These are phyloP conservation scores for Aspergillus sclerotialis DNA, from an alignment of 2,329 filamentous ascomycete species.

Conservation along the genomic window DNA sequence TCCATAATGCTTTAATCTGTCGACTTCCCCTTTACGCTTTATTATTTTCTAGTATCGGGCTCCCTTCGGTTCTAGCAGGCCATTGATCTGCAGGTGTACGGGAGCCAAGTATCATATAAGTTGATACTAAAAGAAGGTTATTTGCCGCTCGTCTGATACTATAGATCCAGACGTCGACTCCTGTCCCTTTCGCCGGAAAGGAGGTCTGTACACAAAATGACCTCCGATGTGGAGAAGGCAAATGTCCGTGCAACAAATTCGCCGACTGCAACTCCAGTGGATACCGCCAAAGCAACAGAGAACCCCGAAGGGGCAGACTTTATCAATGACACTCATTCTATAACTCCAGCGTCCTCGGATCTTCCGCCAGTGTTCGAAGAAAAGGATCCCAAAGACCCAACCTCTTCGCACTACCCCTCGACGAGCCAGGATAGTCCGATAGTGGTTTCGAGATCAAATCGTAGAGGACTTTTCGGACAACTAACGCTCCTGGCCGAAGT, in stretches of 20 bases:
- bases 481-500: constrained; percentile 73
- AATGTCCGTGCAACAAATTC: constrained; percentile 9
- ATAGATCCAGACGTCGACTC: background rate
- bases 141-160: too few relatives aligned
- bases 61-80: too few relatives aligned
- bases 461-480: constrained; percentile 66
- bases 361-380: background rate
- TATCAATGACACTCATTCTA: background rate
- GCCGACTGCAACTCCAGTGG: constrained; percentile 11
- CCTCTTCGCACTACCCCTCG: background rate
- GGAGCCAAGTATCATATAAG: too few relatives aligned
- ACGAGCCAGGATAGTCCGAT: constrained; percentile 21
- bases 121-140: too few relatives aligned
- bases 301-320: background rate
- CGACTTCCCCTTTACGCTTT: too few relatives aligned
- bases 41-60: too few relatives aligned
- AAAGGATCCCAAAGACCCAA: background rate
- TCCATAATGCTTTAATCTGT: too few relatives aligned
- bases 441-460: constrained; percentile 45
- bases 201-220: too few relatives aligned
- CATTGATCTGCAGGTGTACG: too few relatives aligned
- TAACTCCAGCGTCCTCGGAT: background rate
- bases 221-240: constrained; percentile 10
- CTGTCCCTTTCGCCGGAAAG: too few relatives aligned
- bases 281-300: background rate